Base-by-base conservation (phyloP, 768 basidiomycete species). In the Chalciporus pseudorubinellus region DNA sequence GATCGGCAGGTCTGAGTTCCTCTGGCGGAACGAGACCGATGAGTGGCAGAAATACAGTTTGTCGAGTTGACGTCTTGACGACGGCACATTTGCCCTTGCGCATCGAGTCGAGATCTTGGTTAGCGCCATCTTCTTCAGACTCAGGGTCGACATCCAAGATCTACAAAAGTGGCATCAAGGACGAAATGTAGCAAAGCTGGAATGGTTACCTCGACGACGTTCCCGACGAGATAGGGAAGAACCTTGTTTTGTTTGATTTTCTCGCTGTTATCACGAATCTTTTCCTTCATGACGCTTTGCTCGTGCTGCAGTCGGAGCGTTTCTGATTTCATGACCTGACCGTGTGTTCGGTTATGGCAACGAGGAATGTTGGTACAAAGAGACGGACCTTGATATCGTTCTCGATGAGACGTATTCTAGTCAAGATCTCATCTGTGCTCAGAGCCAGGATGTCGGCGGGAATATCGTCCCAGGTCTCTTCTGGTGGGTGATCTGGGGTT, bases 161-260 rank as follows among this genome's bases (percentile, higher is more conserved):
- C 95, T 98, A 62, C 4, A 34, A 21, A 22, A 44, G 34, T 36
- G 5, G 34, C n/a, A 36, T 36, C 6, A 33, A n/a, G 11, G 57
- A 53, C 44, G 41, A 48, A 51, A 53, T n/a, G 13, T 31, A 13
- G 41, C 6, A 21, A 46, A 9, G 22, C 29, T 4, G 41, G 31
- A 34, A 22, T 11, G 3, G 16, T 18, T 61, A 95, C 93, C 82
- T 98, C 97, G 16, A 99, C 93, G 31, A 99, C 92, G 64, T 98
- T 97, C 14, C 89, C 93, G 33, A 99, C 97, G 47, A 99, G 84
- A 72, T 99, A 99, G 6, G 97, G 97, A 39, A 99, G 75, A 12
- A 97, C 93, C 72, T 98, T 98, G 73, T 99, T 98, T 81, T 99
- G 95, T 72, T 97, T 97, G 59, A 99, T 91, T 75, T 98, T 98